Percentiles rank a stretch among this genome's conserved stretches.
Conservation (phyloP, 768 basidiomycete species). For the Leucogyrophana mollusca region DNA sequence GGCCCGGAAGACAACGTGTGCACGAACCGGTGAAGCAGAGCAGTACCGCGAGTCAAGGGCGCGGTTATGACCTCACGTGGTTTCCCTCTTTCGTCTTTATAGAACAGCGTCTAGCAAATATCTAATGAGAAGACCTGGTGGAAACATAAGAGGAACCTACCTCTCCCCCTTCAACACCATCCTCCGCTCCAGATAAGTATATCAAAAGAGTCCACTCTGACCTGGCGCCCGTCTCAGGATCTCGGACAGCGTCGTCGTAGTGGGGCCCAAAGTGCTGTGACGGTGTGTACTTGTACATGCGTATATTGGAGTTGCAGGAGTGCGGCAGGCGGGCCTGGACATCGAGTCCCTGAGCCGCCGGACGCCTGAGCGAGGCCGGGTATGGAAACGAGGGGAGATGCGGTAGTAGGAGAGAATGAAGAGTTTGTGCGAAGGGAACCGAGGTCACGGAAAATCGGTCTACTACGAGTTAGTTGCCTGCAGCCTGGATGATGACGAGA, state of each 20-base stretch:
- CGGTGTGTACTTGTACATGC: constrained; percentile 66
- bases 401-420: constrained; percentile 50
- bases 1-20: neutral
- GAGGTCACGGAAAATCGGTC: constrained; percentile 65
- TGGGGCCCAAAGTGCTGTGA: constrained; percentile 72
- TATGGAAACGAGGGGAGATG: constrained; percentile 58
- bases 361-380: constrained; percentile 30
- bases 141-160: constrained; percentile 26
- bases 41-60: constrained; percentile 59
- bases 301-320: constrained; percentile 72
- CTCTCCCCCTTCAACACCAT: constrained; percentile 73
- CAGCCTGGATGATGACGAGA: neutral
- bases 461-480: constrained; percentile 18
- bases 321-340: constrained; percentile 37
- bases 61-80: constrained; percentile 47
- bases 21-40: constrained; percentile 61
- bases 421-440: constrained; percentile 50
- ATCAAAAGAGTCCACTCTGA: constrained; percentile 80
- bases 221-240: constrained; percentile 54
- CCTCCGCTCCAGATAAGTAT: constrained; percentile 69
- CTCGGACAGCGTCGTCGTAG: constrained; percentile 71
- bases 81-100: constrained; percentile 53
- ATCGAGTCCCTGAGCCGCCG: constrained; percentile 15
- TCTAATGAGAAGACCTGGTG: neutral
- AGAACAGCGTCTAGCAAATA: constrained; percentile 61